Evolutionary conservation across 768 basidiomycete genomes (phyloP).

Genomic region (Panus rudis): DNA sequence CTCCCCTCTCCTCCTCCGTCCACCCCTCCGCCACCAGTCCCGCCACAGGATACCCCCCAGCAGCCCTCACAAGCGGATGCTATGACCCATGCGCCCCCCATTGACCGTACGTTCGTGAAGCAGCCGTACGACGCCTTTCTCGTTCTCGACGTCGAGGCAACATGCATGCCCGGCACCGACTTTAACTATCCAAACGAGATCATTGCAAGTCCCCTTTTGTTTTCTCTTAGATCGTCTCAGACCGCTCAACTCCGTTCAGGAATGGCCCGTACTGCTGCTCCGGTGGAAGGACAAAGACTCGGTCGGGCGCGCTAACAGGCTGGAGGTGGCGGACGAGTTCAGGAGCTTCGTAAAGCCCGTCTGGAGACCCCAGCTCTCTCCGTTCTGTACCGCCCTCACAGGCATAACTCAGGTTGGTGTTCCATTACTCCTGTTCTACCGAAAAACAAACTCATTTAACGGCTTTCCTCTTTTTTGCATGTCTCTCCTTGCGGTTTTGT

Average conservation of each 20-base stretch:
- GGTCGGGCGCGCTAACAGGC: constrained; percentile 43
- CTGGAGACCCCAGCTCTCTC: constrained; percentile 75
- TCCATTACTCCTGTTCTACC: constrained; percentile 7
- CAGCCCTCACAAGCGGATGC: too few species aligned
- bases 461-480: background rate
- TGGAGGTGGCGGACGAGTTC: constrained; percentile 77
- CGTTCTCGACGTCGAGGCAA: constrained; percentile 87
- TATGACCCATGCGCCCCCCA: background rate
- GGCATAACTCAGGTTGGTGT: constrained; percentile 83
- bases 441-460: constrained; percentile 5
- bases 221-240: background rate
- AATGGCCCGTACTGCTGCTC: constrained; percentile 88
- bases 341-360: constrained; percentile 82
- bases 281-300: constrained; percentile 64
- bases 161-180: constrained; percentile 59
- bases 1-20: background rate
- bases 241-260: constrained; percentile 38
- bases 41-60: background rate
- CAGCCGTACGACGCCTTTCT: constrained; percentile 73
- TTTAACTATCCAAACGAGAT: constrained; percentile 94
- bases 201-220: constrained; percentile 53
- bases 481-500: constrained; percentile 3
- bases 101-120: constrained; percentile 18
- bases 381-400: constrained; percentile 83
- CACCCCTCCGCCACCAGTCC: background rate